Evolutionary conservation across 345 rosid species (phyloP).

Genomic region (Sapria himalayana): DNA sequence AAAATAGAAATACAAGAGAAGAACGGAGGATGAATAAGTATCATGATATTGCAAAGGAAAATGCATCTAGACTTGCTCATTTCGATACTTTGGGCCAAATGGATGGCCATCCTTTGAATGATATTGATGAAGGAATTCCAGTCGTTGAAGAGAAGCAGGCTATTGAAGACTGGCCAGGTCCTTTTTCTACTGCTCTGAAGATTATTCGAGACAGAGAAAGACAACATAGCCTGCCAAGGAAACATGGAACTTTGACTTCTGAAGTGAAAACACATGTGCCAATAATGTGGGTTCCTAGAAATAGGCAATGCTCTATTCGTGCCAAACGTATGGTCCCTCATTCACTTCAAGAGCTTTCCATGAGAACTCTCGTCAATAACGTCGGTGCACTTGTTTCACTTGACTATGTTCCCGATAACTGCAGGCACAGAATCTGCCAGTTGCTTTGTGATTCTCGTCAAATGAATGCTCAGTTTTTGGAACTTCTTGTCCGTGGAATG

Average conservation of each 20-base stretch:
- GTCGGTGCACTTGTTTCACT: slow-evolving; percentile 68
- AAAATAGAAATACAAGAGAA: slow-evolving; percentile 3
- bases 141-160: slow-evolving; percentile 14
- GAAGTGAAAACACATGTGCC: slow-evolving; percentile 12
- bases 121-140: slow-evolving; percentile 10
- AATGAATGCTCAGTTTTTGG: slow-evolving; percentile 30
- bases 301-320: slow-evolving; percentile 5
- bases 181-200: slow-evolving; percentile 90
- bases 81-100: slow-evolving; percentile 21
- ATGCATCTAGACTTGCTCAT: slow-evolving; percentile 60
- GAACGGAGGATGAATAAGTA: slow-evolving; percentile 19
- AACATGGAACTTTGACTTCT: slow-evolving; percentile 4
- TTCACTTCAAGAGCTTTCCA: slow-evolving; percentile 38
- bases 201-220: slow-evolving; percentile 50
- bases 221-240: slow-evolving; percentile 9
- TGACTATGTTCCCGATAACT: slow-evolving; percentile 49
- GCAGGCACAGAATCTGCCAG: slow-evolving; percentile 42
- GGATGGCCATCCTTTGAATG: slow-evolving; percentile 7
- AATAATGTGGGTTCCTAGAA: slow-evolving; percentile 43
- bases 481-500: slow-evolving; percentile 37
- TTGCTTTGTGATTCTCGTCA: slow-evolving; percentile 52
- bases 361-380: slow-evolving; percentile 39
- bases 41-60: slow-evolving; percentile 34
- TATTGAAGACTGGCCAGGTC: slow-evolving; percentile 90
- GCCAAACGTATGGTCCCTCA: slow-evolving; percentile 17